These are phyloP conservation scores for Elsinoe arachidis DNA, from an alignment of 2,329 filamentous ascomycete species.

Conservation along the genomic window DNA sequence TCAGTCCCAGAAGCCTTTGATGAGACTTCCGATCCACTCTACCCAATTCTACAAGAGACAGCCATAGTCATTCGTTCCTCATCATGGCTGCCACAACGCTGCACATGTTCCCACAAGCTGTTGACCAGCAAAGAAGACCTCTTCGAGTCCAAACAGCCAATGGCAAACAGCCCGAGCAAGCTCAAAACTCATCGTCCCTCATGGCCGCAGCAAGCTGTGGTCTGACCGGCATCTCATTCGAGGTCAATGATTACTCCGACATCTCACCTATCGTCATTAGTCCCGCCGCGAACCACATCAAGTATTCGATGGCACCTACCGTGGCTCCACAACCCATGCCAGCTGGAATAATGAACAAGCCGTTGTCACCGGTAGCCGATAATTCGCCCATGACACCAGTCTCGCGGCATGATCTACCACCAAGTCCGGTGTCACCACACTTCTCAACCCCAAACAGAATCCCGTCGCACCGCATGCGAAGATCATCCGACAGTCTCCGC, in stretches of 20 bases:
- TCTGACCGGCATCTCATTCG: background rate
- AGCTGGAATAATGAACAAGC: background rate
- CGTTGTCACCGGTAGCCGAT: background rate
- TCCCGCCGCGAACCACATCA: background rate
- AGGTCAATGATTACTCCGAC: conserved; percentile 7
- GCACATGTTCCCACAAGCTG: conserved; percentile 3
- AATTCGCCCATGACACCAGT: conserved; percentile 7
- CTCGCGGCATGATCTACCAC: background rate
- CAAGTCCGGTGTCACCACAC: conserved; percentile 2
- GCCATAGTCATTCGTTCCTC: background rate
- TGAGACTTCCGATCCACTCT: background rate
- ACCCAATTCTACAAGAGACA: background rate
- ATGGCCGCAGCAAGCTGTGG: conserved; percentile 8
- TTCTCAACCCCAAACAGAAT: conserved; percentile 4
- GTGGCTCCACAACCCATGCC: background rate
- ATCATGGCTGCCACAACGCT: background rate
- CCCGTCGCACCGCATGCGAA: background rate
- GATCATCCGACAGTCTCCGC: conserved; percentile 2
- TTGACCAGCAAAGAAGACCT: background rate
- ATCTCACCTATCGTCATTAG: conserved; percentile 6
- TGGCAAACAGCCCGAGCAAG: conserved; percentile 4
- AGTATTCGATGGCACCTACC: background rate
- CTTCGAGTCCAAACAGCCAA: background rate
- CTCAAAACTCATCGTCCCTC: background rate
- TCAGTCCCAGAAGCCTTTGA: background rate